Conservation (phyloP, 306 rosid species). For the Trifolium fragiferum region DNA sequence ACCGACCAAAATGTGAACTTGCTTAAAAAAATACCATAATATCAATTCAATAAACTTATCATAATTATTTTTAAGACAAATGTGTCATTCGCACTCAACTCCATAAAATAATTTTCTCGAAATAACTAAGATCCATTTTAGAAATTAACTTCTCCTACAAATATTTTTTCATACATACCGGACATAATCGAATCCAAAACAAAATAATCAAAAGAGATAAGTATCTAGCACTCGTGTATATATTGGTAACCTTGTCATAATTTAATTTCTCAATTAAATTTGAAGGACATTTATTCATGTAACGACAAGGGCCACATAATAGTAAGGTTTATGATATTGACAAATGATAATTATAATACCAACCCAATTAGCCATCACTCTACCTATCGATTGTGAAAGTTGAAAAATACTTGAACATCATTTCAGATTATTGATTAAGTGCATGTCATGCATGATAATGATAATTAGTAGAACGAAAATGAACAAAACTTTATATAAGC, state of each 20-base stretch:
- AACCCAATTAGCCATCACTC: neutral
- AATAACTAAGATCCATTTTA: no score
- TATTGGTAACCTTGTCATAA: neutral
- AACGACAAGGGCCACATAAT: neutral
- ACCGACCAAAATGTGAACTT: neutral
- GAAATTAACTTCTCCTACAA: no score
- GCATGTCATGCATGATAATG: conserved; percentile 30
- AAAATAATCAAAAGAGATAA: no score
- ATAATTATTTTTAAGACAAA: no score
- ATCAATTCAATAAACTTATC: no score
- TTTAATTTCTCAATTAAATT: neutral
- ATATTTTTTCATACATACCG: no score
- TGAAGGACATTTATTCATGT: neutral
- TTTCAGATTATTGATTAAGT: neutral
- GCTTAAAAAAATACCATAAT: no score
- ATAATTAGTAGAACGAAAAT: conserved; percentile 23
- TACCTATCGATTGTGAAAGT: neutral
- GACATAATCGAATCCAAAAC: no score
- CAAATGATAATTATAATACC: neutral
- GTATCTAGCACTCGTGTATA: no score
- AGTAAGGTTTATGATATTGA: neutral
- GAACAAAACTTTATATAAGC: conserved; percentile 35
- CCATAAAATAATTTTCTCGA: no score
- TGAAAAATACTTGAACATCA: neutral
- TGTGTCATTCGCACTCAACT: no score